Evolutionary conservation across 1,284 basidiomycete species (phyloP).

Genomic region (Austroboletus sp.): DNA sequence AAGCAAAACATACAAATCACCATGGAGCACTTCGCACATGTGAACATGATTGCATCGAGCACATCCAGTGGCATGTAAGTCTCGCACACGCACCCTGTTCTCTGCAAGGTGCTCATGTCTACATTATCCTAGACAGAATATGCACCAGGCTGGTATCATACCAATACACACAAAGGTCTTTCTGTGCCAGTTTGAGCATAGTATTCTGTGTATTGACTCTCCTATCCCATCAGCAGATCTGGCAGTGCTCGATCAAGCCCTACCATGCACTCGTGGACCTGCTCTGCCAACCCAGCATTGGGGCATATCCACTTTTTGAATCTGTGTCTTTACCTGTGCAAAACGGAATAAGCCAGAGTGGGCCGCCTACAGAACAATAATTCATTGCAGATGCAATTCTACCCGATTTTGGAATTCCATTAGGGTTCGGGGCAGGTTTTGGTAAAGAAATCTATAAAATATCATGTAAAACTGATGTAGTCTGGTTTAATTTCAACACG

Average conservation of each 20-base stretch:
- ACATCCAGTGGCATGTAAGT: conserved; percentile 40
- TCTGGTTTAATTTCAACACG: too few species aligned
- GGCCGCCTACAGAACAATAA: conserved; percentile 30
- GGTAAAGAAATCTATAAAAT: too few species aligned
- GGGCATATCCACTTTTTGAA: conserved; percentile 38
- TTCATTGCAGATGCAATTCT: conserved; percentile 36
- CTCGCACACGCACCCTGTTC: too few species aligned
- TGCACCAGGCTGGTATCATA: conserved; percentile 38
- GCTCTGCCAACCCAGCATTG: conserved; percentile 40
- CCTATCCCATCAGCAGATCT: conserved; percentile 32
- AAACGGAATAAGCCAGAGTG: neutral
- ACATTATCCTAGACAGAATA: conserved; percentile 34
- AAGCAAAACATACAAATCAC: conserved; percentile 41
- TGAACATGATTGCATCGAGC: conserved; percentile 36
- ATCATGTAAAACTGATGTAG: too few species aligned
- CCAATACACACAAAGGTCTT: conserved; percentile 39
- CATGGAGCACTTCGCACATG: conserved; percentile 34
- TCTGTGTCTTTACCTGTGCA: too few species aligned
- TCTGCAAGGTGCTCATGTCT: neutral
- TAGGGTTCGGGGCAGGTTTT: too few species aligned
- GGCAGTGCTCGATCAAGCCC: conserved; percentile 32
- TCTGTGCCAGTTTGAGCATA: too few species aligned
- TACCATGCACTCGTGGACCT: conserved; percentile 35
- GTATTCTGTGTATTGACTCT: too few species aligned
- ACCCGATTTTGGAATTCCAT: too few species aligned